A percentile compares a stretch with the other conserved stretches of the same genome.
These are phyloP conservation scores for Euryodendron excelsum DNA, from an alignment of 148 eudicot species.

Conservation along the genomic window DNA sequence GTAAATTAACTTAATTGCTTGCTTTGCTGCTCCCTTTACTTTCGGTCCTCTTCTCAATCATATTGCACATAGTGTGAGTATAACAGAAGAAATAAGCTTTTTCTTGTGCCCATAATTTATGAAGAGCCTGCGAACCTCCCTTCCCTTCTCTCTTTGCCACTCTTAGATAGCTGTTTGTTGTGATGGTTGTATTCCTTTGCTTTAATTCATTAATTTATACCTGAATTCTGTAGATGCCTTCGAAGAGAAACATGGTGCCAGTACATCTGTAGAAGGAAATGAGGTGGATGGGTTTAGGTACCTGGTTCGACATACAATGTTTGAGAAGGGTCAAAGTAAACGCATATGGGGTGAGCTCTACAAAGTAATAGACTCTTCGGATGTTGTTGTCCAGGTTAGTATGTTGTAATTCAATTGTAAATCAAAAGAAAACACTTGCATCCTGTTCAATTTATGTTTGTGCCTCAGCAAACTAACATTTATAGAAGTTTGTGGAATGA, in stretches of 20 bases:
- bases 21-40: not conserved
- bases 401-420: not conserved
- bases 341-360: constrained; percentile 99
- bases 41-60: not conserved
- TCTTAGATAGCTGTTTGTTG: no score
- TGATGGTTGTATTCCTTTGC: no score
- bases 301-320: constrained; percentile 88
- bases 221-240: constrained; percentile 54
- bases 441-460: not conserved
- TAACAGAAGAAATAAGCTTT: not conserved
- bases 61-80: not conserved
- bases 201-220: not conserved
- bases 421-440: not conserved
- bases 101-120: no score
- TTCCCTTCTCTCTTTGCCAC: no score
- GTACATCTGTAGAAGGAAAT: constrained; percentile 44
- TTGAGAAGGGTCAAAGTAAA: constrained; percentile 98
- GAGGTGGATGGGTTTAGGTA: constrained; percentile 93
- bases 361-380: constrained; percentile 94
- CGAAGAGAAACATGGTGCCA: constrained; percentile 52
- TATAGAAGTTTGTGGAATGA: no score
- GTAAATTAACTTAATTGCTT: constrained; percentile 28
- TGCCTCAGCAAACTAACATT: not conserved
- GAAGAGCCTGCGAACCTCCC: no score
- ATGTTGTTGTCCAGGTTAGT: constrained; percentile 92